These are phyloP conservation scores for Rhodotorula glutinis DNA, from an alignment of 1,284 basidiomycete genomes.

Conservation along the genomic window DNA sequence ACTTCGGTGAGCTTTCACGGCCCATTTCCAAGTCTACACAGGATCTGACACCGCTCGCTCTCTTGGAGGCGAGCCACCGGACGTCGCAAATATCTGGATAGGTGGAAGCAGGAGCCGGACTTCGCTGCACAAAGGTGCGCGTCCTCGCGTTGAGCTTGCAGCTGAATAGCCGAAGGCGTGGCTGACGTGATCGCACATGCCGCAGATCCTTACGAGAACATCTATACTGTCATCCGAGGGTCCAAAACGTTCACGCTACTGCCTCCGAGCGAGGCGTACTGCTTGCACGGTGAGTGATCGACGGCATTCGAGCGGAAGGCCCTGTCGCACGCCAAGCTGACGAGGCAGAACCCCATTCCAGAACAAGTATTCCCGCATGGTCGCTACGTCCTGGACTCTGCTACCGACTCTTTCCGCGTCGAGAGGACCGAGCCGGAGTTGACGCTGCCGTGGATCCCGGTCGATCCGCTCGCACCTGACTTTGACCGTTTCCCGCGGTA, in stretches of 20 bases:
- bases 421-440: constrained; percentile 7
- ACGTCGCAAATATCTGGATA: constrained; percentile 89
- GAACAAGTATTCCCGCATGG: constrained; percentile 28
- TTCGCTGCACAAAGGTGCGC: constrained; percentile 73
- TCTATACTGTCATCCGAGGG: constrained; percentile 80
- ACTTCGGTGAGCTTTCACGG: constrained; percentile 22
- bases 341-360: not conserved
- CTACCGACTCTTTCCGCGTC: constrained; percentile 12
- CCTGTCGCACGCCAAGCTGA: no score
- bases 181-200: not conserved
- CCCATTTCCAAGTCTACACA: not conserved
- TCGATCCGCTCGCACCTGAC: constrained; percentile 38
- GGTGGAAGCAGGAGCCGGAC: constrained; percentile 72
- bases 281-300: constrained; percentile 62
- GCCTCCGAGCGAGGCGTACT: constrained; percentile 81
- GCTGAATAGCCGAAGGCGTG: no score
- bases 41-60: not conserved
- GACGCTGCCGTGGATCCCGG: constrained; percentile 41
- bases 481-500: constrained; percentile 34
- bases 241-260: constrained; percentile 78
- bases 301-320: no score
- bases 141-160: constrained; percentile 20
- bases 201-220: constrained; percentile 84
- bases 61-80: constrained; percentile 54
- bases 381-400: constrained; percentile 7